phyloP scores from a whole-genome alignment of 345 rosid species.

The Salix exigua region DNA sequence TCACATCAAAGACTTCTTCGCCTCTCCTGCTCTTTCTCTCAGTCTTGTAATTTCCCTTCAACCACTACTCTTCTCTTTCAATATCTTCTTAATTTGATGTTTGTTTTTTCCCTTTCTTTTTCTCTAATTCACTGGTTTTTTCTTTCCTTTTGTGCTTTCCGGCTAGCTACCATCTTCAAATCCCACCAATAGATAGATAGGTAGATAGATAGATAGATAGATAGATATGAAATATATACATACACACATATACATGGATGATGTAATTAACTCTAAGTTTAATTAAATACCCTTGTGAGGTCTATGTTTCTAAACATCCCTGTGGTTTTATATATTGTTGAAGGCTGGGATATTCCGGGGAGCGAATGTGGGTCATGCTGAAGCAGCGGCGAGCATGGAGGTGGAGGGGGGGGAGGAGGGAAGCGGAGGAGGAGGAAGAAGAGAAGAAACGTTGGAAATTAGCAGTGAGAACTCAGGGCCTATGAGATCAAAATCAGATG shows the following conservation, averaged over 20 bases:
- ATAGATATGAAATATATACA: no score
- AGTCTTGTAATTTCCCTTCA: slow-evolving; percentile 51
- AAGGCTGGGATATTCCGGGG: slow-evolving; percentile 94
- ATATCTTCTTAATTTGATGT: background rate
- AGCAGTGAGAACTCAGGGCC: slow-evolving; percentile 94
- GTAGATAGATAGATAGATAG: no score
- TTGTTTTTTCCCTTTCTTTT: background rate
- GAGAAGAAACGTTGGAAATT: slow-evolving; percentile 74
- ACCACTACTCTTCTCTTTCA: background rate
- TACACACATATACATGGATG: background rate
- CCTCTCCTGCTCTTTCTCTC: slow-evolving; percentile 97
- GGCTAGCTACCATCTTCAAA: background rate
- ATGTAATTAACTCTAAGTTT: background rate
- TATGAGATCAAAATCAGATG: slow-evolving; percentile 80
- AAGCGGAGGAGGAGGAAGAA: slow-evolving; percentile 44
- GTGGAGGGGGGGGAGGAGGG: slow-evolving; percentile 76
- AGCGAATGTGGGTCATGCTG: slow-evolving; percentile 36
- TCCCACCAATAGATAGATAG: no score
- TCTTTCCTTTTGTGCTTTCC: background rate
- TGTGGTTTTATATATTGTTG: background rate
- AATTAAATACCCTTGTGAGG: background rate
- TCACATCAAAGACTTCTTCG: slow-evolving; percentile 83
- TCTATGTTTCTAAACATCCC: background rate
- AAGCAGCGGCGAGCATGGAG: slow-evolving; percentile 39
- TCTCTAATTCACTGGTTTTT: background rate